These are phyloP conservation scores for Euphorbia peplus DNA, from an alignment of 345 rosid species.

Conservation along the genomic window DNA sequence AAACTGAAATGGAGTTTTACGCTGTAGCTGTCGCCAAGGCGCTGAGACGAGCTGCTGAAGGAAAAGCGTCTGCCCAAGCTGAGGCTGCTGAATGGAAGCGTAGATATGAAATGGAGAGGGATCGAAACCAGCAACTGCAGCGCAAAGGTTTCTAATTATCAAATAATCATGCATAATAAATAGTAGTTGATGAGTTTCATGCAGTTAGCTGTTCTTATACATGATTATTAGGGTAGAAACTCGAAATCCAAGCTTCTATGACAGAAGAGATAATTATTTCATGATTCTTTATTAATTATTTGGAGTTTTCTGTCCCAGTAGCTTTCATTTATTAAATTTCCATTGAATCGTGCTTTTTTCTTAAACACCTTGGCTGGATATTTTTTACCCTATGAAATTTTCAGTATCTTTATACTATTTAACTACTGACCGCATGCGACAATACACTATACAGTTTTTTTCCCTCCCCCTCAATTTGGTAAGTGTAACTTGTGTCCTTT, in stretches of 20 bases:
- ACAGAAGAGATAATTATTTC: neutral
- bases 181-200: slow-evolving; percentile 9
- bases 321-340: slow-evolving; percentile 2
- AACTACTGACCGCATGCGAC: too few relatives aligned
- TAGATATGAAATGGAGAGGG: slow-evolving; percentile 78
- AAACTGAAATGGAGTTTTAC: slow-evolving; percentile 10
- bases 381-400: neutral
- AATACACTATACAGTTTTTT: too few relatives aligned
- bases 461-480: too few relatives aligned
- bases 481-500: too few relatives aligned
- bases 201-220: neutral
- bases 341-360: neutral
- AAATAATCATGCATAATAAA: slow-evolving; percentile 8
- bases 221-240: neutral
- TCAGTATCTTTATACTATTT: neutral
- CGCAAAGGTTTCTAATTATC: slow-evolving; percentile 53
- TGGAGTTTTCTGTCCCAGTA: neutral
- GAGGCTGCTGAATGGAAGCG: slow-evolving; percentile 99
- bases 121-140: slow-evolving; percentile 45
- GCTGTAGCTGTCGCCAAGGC: slow-evolving; percentile 93
- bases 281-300: neutral
- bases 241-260: neutral
- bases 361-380: neutral
- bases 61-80: slow-evolving; percentile 93
- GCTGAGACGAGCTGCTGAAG: slow-evolving; percentile 90